Evolutionary conservation across 148 eudicot species (phyloP).

Genomic region (Silene uniflora): DNA sequence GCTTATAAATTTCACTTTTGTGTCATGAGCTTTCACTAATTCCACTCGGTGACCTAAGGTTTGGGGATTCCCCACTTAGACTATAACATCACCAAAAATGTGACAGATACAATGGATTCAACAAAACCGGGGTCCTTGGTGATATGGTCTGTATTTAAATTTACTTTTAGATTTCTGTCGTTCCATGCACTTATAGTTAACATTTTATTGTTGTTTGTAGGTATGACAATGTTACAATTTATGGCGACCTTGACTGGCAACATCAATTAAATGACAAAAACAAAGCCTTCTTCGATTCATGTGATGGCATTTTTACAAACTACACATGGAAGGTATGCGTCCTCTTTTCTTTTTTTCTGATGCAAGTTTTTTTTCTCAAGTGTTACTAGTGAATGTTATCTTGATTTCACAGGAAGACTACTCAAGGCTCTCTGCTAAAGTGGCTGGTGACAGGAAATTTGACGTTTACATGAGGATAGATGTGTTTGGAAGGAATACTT

Average conservation of each 20-base stretch:
- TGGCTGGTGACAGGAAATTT: slow-evolving; percentile 80
- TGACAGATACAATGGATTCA: slow-evolving; percentile 72
- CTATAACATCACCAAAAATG: slow-evolving; percentile 13
- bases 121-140: slow-evolving; percentile 79
- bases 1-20: neutral
- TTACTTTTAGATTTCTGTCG: neutral
- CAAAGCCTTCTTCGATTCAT: slow-evolving; percentile 82
- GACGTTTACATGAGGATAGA: slow-evolving; percentile 94
- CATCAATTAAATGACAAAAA: slow-evolving; percentile 70
- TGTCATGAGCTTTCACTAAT: too few species aligned
- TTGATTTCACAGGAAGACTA: slow-evolving; percentile 51
- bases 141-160: slow-evolving; percentile 55
- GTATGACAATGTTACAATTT: slow-evolving; percentile 82
- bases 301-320: slow-evolving; percentile 86
- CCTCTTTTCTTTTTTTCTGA: neutral
- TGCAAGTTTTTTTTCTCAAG: neutral
- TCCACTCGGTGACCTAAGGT: too few species aligned
- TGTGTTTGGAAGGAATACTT: slow-evolving; percentile 82
- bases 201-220: slow-evolving; percentile 32
- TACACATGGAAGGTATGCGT: slow-evolving; percentile 73
- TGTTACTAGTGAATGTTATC: neutral
- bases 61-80: too few species aligned
- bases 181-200: slow-evolving; percentile 2
- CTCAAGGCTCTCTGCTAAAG: slow-evolving; percentile 67
- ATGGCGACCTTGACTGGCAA: slow-evolving; percentile 80